Base-by-base conservation (phyloP, 1,284 basidiomycete species). In the Trametes pubescens region DNA sequence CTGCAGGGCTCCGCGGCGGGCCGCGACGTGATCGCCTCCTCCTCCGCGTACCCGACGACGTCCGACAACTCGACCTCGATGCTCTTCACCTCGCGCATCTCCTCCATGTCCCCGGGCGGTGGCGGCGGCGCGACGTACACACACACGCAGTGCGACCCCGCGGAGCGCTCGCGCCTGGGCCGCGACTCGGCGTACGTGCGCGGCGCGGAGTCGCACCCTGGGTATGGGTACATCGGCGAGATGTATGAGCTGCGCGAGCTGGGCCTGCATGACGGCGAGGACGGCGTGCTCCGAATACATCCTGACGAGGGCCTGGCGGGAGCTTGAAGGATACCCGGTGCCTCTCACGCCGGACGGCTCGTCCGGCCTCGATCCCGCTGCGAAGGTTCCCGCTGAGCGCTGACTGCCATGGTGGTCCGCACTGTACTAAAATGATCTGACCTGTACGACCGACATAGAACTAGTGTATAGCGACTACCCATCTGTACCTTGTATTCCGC, bases 31-130 rank as follows among this genome's bases (percentile, higher is more conserved):
- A 47, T 54, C 51, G 58, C 52, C 49, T 63, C 65, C 56, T 61
- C 68, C 18, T 62, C 67, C 24, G 40, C 62, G 22, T 55, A 61
- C 51, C 61, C 67, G n/a, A 56, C 67, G 22, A 60, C 69, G 22
- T 66, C 65, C 46, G 64, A 68, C 43, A 65, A 67, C 65, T 69
- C 65, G 16, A 72, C 72, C 10, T 62, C 66, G 11, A 65, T 75
- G 46, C 49, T 73, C 47, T 74, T 75, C 71, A 73, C 73, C 32
- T 73, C 74, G 22, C 69, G 71, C 60, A 62, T 71, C 62, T 63
- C 62, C 26, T 63, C 62, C 26, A 67, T 70, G 67, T 67, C 65
- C 43, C 49, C 47, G 43, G 53, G 46, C 4, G 32, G 47, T n/a
- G n/a, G 32, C 47, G 48, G 24, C 48, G 26, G 43, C 46, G 34